Conservation (phyloP, 2,329 filamentous ascomycete genomes). For the Calycina herbarum region DNA sequence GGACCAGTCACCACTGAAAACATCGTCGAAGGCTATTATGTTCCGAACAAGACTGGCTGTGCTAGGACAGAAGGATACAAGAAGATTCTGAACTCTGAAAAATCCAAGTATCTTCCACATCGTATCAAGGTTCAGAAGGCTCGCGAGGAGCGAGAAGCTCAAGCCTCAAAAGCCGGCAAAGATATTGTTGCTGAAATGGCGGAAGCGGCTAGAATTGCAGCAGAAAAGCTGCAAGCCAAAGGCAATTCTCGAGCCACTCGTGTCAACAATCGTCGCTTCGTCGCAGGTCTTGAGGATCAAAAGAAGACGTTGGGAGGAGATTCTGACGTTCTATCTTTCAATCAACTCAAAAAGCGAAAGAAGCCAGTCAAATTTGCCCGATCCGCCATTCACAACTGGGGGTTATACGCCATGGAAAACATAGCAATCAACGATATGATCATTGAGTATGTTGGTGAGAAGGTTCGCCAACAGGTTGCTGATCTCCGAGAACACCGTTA, state of each 20-base stretch:
- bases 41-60: slow-evolving; percentile 79
- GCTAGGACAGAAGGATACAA: slow-evolving; percentile 92
- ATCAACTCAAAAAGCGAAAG: slow-evolving; percentile 98
- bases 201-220: slow-evolving; percentile 70
- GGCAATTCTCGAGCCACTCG: slow-evolving; percentile 91
- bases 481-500: slow-evolving; percentile 92
- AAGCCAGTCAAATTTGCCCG: slow-evolving; percentile 98
- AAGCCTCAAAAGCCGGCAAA: slow-evolving; percentile 65
- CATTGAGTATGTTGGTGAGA: slow-evolving; percentile 98
- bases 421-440: slow-evolving; percentile 99
- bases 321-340: slow-evolving; percentile 92
- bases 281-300: slow-evolving; percentile 93
- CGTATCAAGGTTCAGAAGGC: slow-evolving; percentile 94
- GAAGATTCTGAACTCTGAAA: slow-evolving; percentile 95
- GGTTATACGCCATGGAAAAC: slow-evolving; percentile 94
- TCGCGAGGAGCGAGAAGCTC: slow-evolving; percentile 86
- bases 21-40: slow-evolving; percentile 68
- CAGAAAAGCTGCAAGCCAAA: slow-evolving; percentile 79
- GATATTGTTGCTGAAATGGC: slow-evolving; percentile 65
- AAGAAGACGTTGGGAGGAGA: slow-evolving; percentile 83
- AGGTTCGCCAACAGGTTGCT: slow-evolving; percentile 95
- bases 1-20: slow-evolving; percentile 45
- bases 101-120: slow-evolving; percentile 96
- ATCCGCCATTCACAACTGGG: slow-evolving; percentile 99
- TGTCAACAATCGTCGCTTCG: slow-evolving; percentile 90